phyloP scores from a whole-genome alignment of 176 grass and related monocot species.

The Raddia distichophylla region DNA sequence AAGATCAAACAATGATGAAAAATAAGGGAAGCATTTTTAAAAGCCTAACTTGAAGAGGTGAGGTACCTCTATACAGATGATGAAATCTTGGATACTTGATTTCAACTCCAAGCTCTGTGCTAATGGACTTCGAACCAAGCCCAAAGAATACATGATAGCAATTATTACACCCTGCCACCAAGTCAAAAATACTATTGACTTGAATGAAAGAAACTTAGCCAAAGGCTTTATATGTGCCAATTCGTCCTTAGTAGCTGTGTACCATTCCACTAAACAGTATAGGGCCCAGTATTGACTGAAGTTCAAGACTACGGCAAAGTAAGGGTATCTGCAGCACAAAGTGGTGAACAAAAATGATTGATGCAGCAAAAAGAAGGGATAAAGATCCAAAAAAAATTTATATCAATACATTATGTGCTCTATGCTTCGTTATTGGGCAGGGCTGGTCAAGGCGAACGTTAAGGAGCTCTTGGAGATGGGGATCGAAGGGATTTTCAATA shows the following conservation, averaged over 20 bases:
- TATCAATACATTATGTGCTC: too few relatives aligned
- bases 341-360: conserved; percentile 8
- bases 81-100: conserved; percentile 85
- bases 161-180: conserved; percentile 98
- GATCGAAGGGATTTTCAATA: too few relatives aligned
- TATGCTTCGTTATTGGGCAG: too few relatives aligned
- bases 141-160: conserved; percentile 84
- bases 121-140: conserved; percentile 76
- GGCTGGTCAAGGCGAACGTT: too few relatives aligned
- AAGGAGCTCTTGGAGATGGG: too few relatives aligned
- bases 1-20: neutral
- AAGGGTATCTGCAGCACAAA: conserved; percentile 64
- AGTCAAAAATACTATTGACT: conserved; percentile 97
- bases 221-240: conserved; percentile 86
- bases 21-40: conserved; percentile 29
- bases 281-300: conserved; percentile 99
- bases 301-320: conserved; percentile 81
- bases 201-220: conserved; percentile 95
- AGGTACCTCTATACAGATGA: conserved; percentile 95
- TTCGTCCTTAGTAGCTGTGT: conserved; percentile 90
- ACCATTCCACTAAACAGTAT: conserved; percentile 93
- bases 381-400: neutral
- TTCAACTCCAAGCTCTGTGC: conserved; percentile 80
- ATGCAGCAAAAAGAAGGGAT: neutral
- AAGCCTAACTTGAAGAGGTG: conserved; percentile 31